Evolutionary conservation across 1,284 basidiomycete genomes (phyloP).

Genomic region (Golubevia sp.): DNA sequence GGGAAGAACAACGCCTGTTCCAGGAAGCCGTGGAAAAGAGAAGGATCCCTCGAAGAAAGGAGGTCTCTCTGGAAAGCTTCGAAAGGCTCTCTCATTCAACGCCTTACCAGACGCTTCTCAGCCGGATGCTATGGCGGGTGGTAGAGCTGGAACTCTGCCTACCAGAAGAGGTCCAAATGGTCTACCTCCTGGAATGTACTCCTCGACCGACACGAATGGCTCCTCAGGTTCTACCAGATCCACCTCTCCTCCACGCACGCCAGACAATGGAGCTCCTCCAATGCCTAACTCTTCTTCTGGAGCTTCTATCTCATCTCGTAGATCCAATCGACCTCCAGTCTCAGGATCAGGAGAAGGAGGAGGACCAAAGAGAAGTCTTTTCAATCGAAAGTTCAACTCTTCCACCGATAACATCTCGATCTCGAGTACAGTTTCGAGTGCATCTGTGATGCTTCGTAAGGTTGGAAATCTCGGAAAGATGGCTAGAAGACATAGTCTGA

Average conservation of each 20-base stretch:
- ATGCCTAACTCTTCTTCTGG: slow-evolving; percentile 28
- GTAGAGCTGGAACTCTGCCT: not conserved
- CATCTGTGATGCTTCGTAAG: slow-evolving; percentile 96
- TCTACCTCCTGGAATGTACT: slow-evolving; percentile 6
- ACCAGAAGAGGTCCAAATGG: not conserved
- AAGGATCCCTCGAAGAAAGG: slow-evolving; percentile 28
- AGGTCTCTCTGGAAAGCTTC: slow-evolving; percentile 40
- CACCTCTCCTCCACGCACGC: slow-evolving; percentile 43
- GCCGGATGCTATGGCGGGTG: not conserved
- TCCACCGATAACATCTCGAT: slow-evolving; percentile 97
- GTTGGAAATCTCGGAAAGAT: slow-evolving; percentile 89
- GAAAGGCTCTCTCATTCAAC: slow-evolving; percentile 41
- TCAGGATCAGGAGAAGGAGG: slow-evolving; percentile 22
- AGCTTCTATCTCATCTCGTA: slow-evolving; percentile 46
- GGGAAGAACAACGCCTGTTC: slow-evolving; percentile 34
- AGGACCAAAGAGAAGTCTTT: slow-evolving; percentile 67
- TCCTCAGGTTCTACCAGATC: slow-evolving; percentile 46
- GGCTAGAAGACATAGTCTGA: slow-evolving; percentile 84
- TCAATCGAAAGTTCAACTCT: slow-evolving; percentile 88
- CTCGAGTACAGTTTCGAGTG: slow-evolving; percentile 92
- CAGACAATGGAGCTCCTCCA: slow-evolving; percentile 33
- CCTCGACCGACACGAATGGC: slow-evolving; percentile 41
- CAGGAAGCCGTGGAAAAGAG: slow-evolving; percentile 2
- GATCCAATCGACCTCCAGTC: slow-evolving; percentile 40
- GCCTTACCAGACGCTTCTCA: not conserved